These are phyloP conservation scores for Phoenix dactylifera DNA, from an alignment of 176 grass and related monocot genomes.

Conservation along the genomic window DNA sequence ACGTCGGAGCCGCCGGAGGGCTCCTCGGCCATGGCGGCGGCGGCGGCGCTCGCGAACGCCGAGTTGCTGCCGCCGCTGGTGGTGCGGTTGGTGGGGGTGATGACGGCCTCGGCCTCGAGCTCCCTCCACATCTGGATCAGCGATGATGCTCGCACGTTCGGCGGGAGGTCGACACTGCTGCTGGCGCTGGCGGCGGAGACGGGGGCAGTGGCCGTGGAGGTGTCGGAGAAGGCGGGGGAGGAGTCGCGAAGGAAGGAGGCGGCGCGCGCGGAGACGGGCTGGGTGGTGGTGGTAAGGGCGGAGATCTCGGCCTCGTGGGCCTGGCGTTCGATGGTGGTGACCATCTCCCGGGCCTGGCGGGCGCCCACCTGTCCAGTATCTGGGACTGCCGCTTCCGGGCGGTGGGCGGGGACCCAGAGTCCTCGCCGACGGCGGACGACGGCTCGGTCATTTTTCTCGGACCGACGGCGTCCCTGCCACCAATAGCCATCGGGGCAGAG, in stretches of 20 bases:
- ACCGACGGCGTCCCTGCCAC: too few species aligned
- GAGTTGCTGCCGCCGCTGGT: conserved; percentile 9
- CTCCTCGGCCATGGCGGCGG: background rate
- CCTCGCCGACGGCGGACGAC: background rate
- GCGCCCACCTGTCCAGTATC: conserved; percentile 61
- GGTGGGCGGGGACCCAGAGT: background rate
- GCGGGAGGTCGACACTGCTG: conserved; percentile 19
- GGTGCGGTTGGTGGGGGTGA: conserved; percentile 20
- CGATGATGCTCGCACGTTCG: conserved; percentile 70
- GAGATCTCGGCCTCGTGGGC: conserved; percentile 50
- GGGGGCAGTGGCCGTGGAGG: conserved; percentile 13
- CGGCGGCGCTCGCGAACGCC: background rate
- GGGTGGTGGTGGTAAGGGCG: conserved; percentile 35
- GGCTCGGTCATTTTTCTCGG: too few species aligned
- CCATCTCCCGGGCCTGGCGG: conserved; percentile 19
- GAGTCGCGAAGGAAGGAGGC: conserved; percentile 34
- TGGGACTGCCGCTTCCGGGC: conserved; percentile 33
- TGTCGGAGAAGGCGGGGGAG: conserved; percentile 31
- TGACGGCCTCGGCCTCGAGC: conserved; percentile 54
- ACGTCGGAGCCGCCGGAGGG: background rate
- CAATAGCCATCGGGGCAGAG: background rate
- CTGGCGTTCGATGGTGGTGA: conserved; percentile 28
- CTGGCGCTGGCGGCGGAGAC: background rate
- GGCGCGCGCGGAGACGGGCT: conserved; percentile 52
- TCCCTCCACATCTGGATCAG: conserved; percentile 95